These are phyloP conservation scores for Dothideomycetidae sp. DNA, from an alignment of 2,329 filamentous ascomycete species.

Conservation along the genomic window DNA sequence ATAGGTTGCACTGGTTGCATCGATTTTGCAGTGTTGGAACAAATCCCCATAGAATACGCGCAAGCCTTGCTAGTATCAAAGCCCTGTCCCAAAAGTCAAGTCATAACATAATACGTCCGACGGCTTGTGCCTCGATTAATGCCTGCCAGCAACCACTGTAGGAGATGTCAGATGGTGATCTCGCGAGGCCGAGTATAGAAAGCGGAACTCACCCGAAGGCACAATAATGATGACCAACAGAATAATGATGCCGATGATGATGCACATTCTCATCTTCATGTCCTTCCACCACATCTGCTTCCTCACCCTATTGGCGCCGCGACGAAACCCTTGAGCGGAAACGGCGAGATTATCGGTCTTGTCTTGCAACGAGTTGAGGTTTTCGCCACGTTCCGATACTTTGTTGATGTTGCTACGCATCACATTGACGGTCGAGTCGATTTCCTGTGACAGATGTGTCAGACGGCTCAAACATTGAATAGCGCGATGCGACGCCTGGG, in stretches of 20 bases:
- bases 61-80: too few relatives aligned
- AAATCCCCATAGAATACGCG: too few relatives aligned
- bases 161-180: too few relatives aligned
- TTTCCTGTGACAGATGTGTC: conserved; percentile 52
- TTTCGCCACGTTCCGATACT: conserved; percentile 82
- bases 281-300: conserved; percentile 99
- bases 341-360: conserved; percentile 88
- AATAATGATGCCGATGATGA: conserved; percentile 81
- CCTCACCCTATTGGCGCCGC: conserved; percentile 88
- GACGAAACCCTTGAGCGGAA: conserved; percentile 88
- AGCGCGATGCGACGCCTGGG: neutral
- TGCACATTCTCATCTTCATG: conserved; percentile 99
- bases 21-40: too few relatives aligned
- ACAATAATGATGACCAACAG: conserved; percentile 89
- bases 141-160: neutral
- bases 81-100: too few relatives aligned
- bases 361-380: conserved; percentile 75
- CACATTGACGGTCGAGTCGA: conserved; percentile 84
- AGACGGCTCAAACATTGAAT: neutral
- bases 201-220: conserved; percentile 56
- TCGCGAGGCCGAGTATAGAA: too few relatives aligned
- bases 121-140: neutral
- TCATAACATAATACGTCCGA: neutral
- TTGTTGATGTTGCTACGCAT: conserved; percentile 98
- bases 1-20: too few relatives aligned